Evolutionary conservation across 495 filamentous ascomycete species (phyloP).

Genomic region (Clavariopsis aquatica): DNA sequence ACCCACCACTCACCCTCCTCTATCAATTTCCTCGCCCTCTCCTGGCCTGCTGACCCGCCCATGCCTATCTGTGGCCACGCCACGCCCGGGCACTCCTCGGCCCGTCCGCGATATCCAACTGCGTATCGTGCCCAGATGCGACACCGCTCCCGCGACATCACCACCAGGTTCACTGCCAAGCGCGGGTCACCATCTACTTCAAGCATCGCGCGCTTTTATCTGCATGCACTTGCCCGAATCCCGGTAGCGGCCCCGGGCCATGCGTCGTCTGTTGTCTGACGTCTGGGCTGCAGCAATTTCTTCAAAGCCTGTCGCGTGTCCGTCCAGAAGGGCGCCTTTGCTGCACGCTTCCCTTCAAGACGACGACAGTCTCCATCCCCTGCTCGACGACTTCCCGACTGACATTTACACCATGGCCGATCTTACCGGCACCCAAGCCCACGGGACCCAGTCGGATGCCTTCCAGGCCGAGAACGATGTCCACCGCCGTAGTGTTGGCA

Average conservation of each 20-base stretch:
- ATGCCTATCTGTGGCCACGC: too few species aligned
- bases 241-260: neutral
- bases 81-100: too few species aligned
- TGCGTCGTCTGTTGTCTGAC: neutral
- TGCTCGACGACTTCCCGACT: neutral
- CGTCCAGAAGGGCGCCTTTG: neutral
- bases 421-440: conserved; percentile 4
- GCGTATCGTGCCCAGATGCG: too few species aligned
- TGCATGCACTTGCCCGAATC: neutral
- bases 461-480: conserved; percentile 21
- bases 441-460: conserved; percentile 21
- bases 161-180: too few species aligned
- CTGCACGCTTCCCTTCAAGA: neutral
- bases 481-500: conserved; percentile 12
- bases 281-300: neutral
- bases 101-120: too few species aligned
- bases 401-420: conserved; percentile 8
- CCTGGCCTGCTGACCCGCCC: too few species aligned
- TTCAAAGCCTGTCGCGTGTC: conserved; percentile 1
- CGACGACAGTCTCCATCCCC: neutral
- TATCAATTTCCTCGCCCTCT: too few species aligned
- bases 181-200: too few species aligned
- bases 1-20: too few species aligned
- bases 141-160: too few species aligned
- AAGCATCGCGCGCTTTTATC: neutral